These are phyloP conservation scores for Moricandia arvensis DNA, from an alignment of 345 rosid genomes.

Conservation along the genomic window DNA sequence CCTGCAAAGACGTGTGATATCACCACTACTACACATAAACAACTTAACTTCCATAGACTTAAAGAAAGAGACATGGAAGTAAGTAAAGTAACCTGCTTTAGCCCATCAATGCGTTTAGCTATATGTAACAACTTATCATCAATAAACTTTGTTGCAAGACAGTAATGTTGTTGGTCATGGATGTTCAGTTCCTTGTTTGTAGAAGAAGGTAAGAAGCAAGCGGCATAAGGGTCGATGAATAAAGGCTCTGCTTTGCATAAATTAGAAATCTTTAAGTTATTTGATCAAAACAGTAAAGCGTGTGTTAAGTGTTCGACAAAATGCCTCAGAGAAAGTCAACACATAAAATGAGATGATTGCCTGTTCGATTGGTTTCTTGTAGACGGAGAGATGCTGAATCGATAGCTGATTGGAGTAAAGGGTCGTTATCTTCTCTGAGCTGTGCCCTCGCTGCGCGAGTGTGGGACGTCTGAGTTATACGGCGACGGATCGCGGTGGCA, in stretches of 20 bases:
- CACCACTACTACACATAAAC: background rate
- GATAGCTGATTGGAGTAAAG: slow-evolving; percentile 58
- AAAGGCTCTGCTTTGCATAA: slow-evolving; percentile 63
- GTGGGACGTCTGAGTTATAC: background rate
- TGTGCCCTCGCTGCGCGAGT: slow-evolving; percentile 39
- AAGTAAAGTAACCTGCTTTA: slow-evolving; percentile 65
- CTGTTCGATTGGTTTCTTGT: slow-evolving; percentile 71
- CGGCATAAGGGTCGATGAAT: slow-evolving; percentile 79
- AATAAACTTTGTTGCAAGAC: slow-evolving; percentile 76
- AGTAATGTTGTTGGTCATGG: slow-evolving; percentile 45
- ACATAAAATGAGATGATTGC: slow-evolving; percentile 35
- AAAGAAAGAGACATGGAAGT: slow-evolving; percentile 12
- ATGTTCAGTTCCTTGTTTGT: slow-evolving; percentile 47
- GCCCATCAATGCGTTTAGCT: slow-evolving; percentile 62
- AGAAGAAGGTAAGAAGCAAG: slow-evolving; percentile 63
- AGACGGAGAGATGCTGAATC: slow-evolving; percentile 72
- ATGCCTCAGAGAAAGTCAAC: slow-evolving; percentile 15
- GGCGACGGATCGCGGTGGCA: slow-evolving; percentile 18
- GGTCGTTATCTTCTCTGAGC: slow-evolving; percentile 50
- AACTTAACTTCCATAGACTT: background rate
- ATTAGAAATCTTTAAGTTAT: slow-evolving; percentile 7
- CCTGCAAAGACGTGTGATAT: slow-evolving; percentile 46
- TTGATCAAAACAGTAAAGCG: background rate
- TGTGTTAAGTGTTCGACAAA: slow-evolving; percentile 15
- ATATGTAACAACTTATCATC: slow-evolving; percentile 72